These are phyloP conservation scores for Williopsis jadinii DNA, from an alignment of 1,139 yeast genomes.

Conservation along the genomic window DNA sequence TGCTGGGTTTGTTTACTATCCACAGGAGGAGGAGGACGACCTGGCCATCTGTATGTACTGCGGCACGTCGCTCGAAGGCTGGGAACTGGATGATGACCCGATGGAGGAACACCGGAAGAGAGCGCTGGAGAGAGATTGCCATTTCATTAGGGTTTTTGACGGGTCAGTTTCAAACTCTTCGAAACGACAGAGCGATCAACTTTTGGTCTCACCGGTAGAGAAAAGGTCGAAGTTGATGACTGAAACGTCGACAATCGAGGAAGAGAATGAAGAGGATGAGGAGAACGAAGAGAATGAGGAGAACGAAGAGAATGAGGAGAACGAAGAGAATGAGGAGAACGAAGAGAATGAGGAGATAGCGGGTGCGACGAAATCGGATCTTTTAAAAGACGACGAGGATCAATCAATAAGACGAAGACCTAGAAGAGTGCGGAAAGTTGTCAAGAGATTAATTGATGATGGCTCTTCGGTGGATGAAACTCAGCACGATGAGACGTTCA, in stretches of 20 bases:
- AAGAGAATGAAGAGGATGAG: constrained; percentile 1
- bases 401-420: constrained; percentile 2
- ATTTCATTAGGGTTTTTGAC: constrained; percentile 29
- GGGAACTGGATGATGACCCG: constrained; percentile 70
- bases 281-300: not conserved
- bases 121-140: constrained; percentile 40
- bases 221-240: constrained; percentile 5
- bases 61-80: constrained; percentile 57
- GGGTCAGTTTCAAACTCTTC: not conserved
- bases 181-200: constrained; percentile 34
- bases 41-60: constrained; percentile 70
- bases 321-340: constrained; percentile 1
- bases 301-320: constrained; percentile 1
- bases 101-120: constrained; percentile 42
- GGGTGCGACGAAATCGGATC: not conserved
- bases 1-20: constrained; percentile 50
- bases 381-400: not conserved
- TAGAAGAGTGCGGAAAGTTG: constrained; percentile 8
- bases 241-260: not conserved
- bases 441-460: constrained; percentile 7
- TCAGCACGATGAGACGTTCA: constrained; percentile 17
- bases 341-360: constrained; percentile 1
- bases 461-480: not conserved
- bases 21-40: constrained; percentile 44
- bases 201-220: constrained; percentile 40